Conservation (phyloP, 345 rosid species). For the Linum usitatissimum region DNA sequence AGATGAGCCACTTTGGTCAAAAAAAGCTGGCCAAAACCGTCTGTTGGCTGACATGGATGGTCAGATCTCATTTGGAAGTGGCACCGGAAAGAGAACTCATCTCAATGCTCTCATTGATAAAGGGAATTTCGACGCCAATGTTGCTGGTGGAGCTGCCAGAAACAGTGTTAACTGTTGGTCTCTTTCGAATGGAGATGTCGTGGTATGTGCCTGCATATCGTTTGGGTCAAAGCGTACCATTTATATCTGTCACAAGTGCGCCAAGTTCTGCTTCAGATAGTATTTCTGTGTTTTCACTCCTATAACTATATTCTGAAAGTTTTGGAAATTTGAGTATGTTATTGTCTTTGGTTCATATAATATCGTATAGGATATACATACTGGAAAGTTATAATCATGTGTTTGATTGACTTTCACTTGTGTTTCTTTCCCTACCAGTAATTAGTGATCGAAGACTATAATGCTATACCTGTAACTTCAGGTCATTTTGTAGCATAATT, state of each 20-base stretch:
- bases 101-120: constrained; percentile 62
- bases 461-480: not conserved
- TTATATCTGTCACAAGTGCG: constrained; percentile 1
- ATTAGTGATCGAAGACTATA: too few species aligned
- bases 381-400: not conserved
- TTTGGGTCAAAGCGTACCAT: constrained; percentile 8
- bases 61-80: constrained; percentile 16
- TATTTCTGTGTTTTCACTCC: not conserved
- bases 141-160: constrained; percentile 82
- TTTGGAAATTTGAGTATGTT: not conserved
- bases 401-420: not conserved
- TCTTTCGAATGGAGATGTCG: constrained; percentile 88
- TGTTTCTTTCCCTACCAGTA: not conserved
- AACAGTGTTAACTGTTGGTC: constrained; percentile 59
- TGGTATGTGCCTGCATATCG: constrained; percentile 51
- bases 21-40: constrained; percentile 31
- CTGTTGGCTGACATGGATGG: constrained; percentile 27
- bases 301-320: constrained; percentile 1
- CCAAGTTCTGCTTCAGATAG: not conserved
- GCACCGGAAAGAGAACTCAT: constrained; percentile 20
- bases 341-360: not conserved
- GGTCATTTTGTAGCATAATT: not conserved
- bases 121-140: constrained; percentile 69
- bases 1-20: constrained; percentile 79
- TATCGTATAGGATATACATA: not conserved